A percentile compares a stretch with the other conserved stretches of the same genome.
These are phyloP conservation scores for Achaetomium macrosporum DNA, from an alignment of 2,329 filamentous ascomycete genomes.

Conservation along the genomic window DNA sequence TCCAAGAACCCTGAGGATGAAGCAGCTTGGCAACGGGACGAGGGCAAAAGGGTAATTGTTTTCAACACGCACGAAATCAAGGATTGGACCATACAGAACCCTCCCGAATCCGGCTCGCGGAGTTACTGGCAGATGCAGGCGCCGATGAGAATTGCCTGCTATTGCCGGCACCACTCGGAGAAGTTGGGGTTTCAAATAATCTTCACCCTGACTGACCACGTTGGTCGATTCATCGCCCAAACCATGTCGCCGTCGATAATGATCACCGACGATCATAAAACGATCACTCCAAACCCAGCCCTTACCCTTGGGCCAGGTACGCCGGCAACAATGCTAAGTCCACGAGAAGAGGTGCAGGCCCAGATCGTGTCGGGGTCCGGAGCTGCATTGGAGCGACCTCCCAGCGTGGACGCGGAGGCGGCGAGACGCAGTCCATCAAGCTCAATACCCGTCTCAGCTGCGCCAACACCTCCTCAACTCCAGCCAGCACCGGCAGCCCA, in stretches of 20 bases:
- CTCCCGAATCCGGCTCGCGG: conserved; percentile 8
- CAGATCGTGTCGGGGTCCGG: neutral
- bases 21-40: conserved; percentile 74
- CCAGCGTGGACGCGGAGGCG: conserved; percentile 10
- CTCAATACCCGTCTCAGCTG: conserved; percentile 1
- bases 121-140: conserved; percentile 65
- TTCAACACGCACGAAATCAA: conserved; percentile 88
- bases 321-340: conserved; percentile 8
- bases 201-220: conserved; percentile 83
- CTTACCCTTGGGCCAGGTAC: conserved; percentile 30
- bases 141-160: conserved; percentile 95
- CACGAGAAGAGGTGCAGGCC: conserved; percentile 5
- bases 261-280: conserved; percentile 98
- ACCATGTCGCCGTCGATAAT: conserved; percentile 83
- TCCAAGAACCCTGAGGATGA: conserved; percentile 90
- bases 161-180: conserved; percentile 91
- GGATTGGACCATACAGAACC: conserved; percentile 59
- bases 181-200: conserved; percentile 91
- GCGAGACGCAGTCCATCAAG: conserved; percentile 8
- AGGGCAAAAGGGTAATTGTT: conserved; percentile 75
- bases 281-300: conserved; percentile 46
- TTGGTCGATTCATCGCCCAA: conserved; percentile 73
- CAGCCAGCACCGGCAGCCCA: conserved; percentile 7
- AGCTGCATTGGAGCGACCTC: conserved; percentile 10
- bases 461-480: conserved; percentile 3